phyloP scores from a whole-genome alignment of 2,329 filamentous ascomycete species.

The Amesomyces nigricolor region DNA sequence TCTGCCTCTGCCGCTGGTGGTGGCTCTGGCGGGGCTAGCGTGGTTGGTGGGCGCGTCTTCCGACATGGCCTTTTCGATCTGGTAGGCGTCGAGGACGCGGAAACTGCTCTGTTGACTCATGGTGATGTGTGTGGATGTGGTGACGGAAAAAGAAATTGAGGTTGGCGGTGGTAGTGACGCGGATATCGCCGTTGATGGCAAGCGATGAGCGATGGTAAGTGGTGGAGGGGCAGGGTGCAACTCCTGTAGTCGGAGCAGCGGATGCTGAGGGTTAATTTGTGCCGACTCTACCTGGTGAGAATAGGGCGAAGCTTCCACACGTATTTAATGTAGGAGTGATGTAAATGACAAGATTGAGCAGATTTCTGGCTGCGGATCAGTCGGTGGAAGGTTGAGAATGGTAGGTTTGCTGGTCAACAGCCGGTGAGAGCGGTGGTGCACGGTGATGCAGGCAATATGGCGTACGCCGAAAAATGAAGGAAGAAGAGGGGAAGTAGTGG shows the following conservation, averaged over 20 bases:
- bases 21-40: conserved; percentile 29
- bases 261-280: conserved; percentile 7
- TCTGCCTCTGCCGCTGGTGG: conserved; percentile 30
- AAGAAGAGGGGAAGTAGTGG: not conserved
- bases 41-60: conserved; percentile 14
- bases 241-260: conserved; percentile 1
- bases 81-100: conserved; percentile 8
- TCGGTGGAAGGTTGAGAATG: no score
- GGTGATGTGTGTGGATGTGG: conserved; percentile 2
- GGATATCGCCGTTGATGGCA: conserved; percentile 7
- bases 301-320: conserved; percentile 2
- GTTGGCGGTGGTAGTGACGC: not conserved
- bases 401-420: no score
- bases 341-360: no score
- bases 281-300: conserved; percentile 4
- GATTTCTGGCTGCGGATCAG: no score
- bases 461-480: no score
- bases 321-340: not conserved
- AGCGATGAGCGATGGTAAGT: not conserved
- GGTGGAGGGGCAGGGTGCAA: not conserved
- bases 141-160: not conserved
- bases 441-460: no score
- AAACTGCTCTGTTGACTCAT: conserved; percentile 18
- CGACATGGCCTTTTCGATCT: conserved; percentile 19
- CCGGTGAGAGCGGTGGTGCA: not conserved